Conservation (phyloP, 2,329 filamentous ascomycete species). For the Talaromyces sp. region DNA sequence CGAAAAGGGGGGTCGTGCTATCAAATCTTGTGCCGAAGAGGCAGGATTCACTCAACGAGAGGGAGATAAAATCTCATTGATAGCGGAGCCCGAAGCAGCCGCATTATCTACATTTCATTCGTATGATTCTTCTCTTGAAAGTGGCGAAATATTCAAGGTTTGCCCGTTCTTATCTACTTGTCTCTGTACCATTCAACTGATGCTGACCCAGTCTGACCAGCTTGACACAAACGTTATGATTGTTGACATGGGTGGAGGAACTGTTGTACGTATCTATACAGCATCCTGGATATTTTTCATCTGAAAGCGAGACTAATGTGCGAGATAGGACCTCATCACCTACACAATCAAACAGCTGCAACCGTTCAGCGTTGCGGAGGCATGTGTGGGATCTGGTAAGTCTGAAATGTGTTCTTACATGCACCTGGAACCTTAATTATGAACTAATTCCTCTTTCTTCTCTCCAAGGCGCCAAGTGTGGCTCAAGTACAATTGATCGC, state of each 20-base stretch:
- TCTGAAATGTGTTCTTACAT: not conserved
- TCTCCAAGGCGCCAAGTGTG: slow-evolving; percentile 7
- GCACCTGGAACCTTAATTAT: too few species aligned
- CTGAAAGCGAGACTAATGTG: not conserved
- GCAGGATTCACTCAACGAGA: not conserved
- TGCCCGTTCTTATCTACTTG: not conserved
- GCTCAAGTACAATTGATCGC: slow-evolving; percentile 12
- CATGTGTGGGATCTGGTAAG: slow-evolving; percentile 10
- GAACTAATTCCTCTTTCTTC: not conserved
- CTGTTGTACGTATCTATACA: not conserved
- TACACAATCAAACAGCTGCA: slow-evolving; percentile 7
- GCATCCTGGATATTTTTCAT: too few species aligned
- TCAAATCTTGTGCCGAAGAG: not conserved
- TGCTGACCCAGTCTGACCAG: not conserved
- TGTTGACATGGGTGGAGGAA: slow-evolving; percentile 8
- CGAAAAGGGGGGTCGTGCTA: not conserved
- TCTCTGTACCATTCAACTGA: not conserved
- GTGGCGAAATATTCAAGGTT: not conserved
- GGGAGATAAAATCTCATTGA: not conserved
- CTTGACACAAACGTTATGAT: not conserved
- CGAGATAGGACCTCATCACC: slow-evolving; percentile 10
- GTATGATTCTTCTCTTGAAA: not conserved
- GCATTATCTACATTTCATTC: not conserved
- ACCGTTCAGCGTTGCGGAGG: slow-evolving; percentile 9
- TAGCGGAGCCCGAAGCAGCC: slow-evolving; percentile 3